These are phyloP conservation scores for Entelexis paramagnoliae DNA, from an alignment of 1,139 yeast species.

Conservation along the genomic window DNA sequence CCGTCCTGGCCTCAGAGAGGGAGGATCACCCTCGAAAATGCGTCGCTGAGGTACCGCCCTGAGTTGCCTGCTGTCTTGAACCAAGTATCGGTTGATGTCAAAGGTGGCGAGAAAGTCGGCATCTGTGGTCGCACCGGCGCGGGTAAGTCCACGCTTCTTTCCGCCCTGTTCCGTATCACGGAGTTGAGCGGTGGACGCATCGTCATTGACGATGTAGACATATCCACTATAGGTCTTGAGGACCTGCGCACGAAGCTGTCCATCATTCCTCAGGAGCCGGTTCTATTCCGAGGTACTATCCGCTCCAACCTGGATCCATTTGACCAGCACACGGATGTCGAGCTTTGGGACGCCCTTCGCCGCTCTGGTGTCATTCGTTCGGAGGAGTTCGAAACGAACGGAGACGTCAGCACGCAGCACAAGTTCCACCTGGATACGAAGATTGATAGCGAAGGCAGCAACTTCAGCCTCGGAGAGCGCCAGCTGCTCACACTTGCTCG, in stretches of 20 bases:
- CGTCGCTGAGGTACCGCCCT: conserved; percentile 58
- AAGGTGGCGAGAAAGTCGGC: conserved; percentile 54
- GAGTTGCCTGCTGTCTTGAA: conserved; percentile 66
- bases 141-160: conserved; percentile 61
- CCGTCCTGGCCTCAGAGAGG: conserved; percentile 57
- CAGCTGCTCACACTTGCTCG: conserved; percentile 68
- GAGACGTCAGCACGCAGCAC: conserved; percentile 29
- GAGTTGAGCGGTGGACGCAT: conserved; percentile 48
- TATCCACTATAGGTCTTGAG: conserved; percentile 45
- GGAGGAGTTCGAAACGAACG: conserved; percentile 27
- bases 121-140: conserved; percentile 78
- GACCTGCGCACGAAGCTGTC: conserved; percentile 52
- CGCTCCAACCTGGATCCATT: conserved; percentile 63
- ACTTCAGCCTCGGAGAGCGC: conserved; percentile 68
- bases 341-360: conserved; percentile 49
- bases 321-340: conserved; percentile 41
- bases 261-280: conserved; percentile 75
- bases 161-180: conserved; percentile 51
- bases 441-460: conserved; percentile 65
- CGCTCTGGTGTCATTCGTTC: conserved; percentile 51
- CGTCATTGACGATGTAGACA: conserved; percentile 51
- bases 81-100: conserved; percentile 39
- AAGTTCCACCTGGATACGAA: conserved; percentile 57
- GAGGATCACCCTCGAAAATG: conserved; percentile 46
- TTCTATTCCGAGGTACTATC: conserved; percentile 55